phyloP scores from a whole-genome alignment of 768 basidiomycete species.

The Boletus speciosus region DNA sequence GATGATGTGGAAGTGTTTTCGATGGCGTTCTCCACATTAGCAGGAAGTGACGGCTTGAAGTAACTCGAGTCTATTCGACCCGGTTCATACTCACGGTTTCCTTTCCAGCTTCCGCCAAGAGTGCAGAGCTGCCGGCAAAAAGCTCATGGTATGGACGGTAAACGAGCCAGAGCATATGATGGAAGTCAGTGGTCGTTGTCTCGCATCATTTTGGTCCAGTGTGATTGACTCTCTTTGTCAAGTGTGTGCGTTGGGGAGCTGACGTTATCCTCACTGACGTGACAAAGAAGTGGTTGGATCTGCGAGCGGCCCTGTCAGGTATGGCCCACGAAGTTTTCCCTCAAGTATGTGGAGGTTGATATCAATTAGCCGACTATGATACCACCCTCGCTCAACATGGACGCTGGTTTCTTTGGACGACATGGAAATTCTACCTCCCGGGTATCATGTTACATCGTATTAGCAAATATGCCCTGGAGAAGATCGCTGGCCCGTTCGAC shows the following conservation, averaged over 20 bases:
- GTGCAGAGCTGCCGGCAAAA: constrained; percentile 76
- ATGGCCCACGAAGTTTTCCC: constrained; percentile 14
- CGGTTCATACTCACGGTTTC: constrained; percentile 2
- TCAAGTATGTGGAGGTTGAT: neutral
- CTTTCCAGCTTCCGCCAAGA: constrained; percentile 68
- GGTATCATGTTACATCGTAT: constrained; percentile 31
- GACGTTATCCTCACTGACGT: constrained; percentile 77
- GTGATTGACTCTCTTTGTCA: constrained; percentile 2
- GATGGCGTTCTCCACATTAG: constrained; percentile 70
- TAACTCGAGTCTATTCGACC: constrained; percentile 33
- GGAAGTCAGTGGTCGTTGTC: constrained; percentile 51
- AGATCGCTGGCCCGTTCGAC: constrained; percentile 54
- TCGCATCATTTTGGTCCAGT: neutral
- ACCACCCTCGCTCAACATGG: constrained; percentile 59
- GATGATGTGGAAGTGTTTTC: constrained; percentile 82
- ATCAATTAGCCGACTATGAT: constrained; percentile 57
- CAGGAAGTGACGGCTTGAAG: constrained; percentile 68
- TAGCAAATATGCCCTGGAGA: constrained; percentile 41
- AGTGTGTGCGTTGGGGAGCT: constrained; percentile 80
- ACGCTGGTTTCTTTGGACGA: constrained; percentile 74
- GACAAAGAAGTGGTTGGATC: constrained; percentile 62
- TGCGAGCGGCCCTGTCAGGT: constrained; percentile 60
- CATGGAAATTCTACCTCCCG: constrained; percentile 56
- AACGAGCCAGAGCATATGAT: constrained; percentile 88
- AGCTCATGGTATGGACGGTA: constrained; percentile 94